Percentiles rank a stretch among this genome's conserved stretches.
Evolutionary conservation across 768 basidiomycete species (phyloP).

Genomic region (Phlegmacium glaucopus): DNA sequence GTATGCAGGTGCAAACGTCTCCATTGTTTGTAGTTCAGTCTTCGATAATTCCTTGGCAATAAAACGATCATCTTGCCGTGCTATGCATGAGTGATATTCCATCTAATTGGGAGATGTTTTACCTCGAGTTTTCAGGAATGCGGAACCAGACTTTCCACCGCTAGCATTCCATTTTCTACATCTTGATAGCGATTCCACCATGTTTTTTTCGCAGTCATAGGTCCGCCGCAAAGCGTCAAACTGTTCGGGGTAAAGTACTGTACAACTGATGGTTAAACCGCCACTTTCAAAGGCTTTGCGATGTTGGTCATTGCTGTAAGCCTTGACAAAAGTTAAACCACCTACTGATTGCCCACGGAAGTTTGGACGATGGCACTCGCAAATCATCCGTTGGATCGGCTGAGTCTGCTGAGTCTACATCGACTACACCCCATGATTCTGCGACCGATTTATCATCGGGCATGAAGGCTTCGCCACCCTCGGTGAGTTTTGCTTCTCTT

Average conservation of each 20-base stretch:
- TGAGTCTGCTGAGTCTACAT: slow-evolving; percentile 65
- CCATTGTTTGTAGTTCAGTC: slow-evolving; percentile 91
- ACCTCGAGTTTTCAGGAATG: slow-evolving; percentile 95
- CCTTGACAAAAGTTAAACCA: slow-evolving; percentile 3
- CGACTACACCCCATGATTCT: slow-evolving; percentile 91
- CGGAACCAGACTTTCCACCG: slow-evolving; percentile 96
- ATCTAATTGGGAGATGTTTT: slow-evolving; percentile 10
- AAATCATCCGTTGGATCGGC: slow-evolving; percentile 76
- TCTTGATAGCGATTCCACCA: slow-evolving; percentile 88
- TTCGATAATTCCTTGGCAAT: slow-evolving; percentile 95
- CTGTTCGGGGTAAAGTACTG: slow-evolving; percentile 93
- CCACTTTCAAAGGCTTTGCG: slow-evolving; percentile 82
- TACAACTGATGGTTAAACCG: slow-evolving; percentile 87
- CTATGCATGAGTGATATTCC: slow-evolving; percentile 1
- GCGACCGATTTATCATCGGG: slow-evolving; percentile 82
- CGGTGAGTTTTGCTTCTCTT: slow-evolving; percentile 52
- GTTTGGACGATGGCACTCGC: slow-evolving; percentile 70
- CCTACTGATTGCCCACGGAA: slow-evolving; percentile 81
- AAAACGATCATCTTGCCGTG: slow-evolving; percentile 84
- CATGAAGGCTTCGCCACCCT: slow-evolving; percentile 86
- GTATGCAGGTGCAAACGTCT: slow-evolving; percentile 95
- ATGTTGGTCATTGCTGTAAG: background rate
- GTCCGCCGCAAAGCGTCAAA: slow-evolving; percentile 91
- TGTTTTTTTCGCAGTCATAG: slow-evolving; percentile 92
- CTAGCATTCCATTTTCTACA: slow-evolving; percentile 96